Percentiles rank a stretch among this genome's conserved stretches.
Evolutionary conservation across 768 basidiomycete genomes (phyloP).

Genomic region (Pleurotus ostreatus): DNA sequence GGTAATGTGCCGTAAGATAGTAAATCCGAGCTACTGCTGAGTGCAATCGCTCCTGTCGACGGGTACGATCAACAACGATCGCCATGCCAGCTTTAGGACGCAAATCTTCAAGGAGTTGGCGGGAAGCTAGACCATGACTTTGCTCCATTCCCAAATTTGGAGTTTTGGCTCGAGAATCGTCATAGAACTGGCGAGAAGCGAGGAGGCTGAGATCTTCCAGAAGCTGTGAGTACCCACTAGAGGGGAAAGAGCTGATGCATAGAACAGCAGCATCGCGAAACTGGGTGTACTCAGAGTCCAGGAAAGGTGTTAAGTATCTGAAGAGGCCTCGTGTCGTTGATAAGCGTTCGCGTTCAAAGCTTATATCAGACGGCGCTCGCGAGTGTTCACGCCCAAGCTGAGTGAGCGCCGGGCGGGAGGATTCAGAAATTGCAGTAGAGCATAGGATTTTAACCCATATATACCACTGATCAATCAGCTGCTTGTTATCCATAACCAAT

Average conservation of each 20-base stretch:
- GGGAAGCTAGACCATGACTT: slow-evolving; percentile 33
- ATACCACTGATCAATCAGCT: slow-evolving; percentile 73
- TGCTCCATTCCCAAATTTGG: slow-evolving; percentile 30
- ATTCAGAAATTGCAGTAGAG: slow-evolving; percentile 71
- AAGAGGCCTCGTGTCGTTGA: slow-evolving; percentile 82
- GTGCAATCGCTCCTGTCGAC: slow-evolving; percentile 74
- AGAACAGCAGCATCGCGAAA: slow-evolving; percentile 86
- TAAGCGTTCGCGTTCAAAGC: slow-evolving; percentile 77
- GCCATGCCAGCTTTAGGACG: slow-evolving; percentile 44
- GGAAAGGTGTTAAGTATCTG: slow-evolving; percentile 79
- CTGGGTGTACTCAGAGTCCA: slow-evolving; percentile 78
- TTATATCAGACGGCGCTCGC: slow-evolving; percentile 67
- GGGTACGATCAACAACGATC: slow-evolving; percentile 49
- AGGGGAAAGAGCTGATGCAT: slow-evolving; percentile 85
- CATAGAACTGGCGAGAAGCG: slow-evolving; percentile 79
- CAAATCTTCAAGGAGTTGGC: slow-evolving; percentile 65
- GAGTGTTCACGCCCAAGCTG: slow-evolving; percentile 62
- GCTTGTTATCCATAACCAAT: slow-evolving; percentile 52
- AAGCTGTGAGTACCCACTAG: slow-evolving; percentile 71
- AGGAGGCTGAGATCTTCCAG: slow-evolving; percentile 82
- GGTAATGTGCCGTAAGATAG: slow-evolving; percentile 73
- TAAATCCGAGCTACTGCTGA: slow-evolving; percentile 89
- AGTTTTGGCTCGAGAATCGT: slow-evolving; percentile 54
- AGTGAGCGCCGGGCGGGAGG: slow-evolving; percentile 48
- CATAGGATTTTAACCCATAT: slow-evolving; percentile 84